These are phyloP conservation scores for Boeremia exigua DNA, from an alignment of 2,329 filamentous ascomycete species.

Conservation along the genomic window DNA sequence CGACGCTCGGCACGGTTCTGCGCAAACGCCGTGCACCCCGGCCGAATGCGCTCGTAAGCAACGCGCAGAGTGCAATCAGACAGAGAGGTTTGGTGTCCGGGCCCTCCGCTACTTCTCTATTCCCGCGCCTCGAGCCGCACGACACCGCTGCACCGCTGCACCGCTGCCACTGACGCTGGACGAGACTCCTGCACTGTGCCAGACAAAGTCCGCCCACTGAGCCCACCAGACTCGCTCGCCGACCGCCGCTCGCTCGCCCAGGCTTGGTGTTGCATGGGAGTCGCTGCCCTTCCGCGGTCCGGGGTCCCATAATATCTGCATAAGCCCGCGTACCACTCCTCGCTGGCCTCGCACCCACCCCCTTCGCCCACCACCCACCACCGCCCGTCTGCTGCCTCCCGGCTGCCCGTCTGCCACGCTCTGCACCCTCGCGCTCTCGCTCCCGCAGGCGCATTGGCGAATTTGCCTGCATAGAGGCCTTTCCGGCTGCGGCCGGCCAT, in stretches of 20 bases:
- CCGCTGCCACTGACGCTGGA: constrained; percentile 1
- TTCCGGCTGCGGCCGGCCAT: constrained; percentile 47
- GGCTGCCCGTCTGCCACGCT: constrained; percentile 16
- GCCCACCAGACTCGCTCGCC: constrained; percentile 9
- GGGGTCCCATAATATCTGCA: constrained; percentile 24
- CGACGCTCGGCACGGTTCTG: constrained; percentile 12
- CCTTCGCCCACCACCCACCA: constrained; percentile 24
- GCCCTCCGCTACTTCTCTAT: constrained; percentile 13
- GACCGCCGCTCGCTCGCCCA: constrained; percentile 18
- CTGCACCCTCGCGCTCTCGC: constrained; percentile 8
- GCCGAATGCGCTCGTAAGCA: constrained; percentile 20
- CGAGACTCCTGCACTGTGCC: neutral
- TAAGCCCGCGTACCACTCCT: constrained; percentile 9
- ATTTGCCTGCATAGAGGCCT: constrained; percentile 37
- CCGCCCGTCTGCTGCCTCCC: constrained; percentile 11
- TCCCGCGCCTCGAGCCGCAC: constrained; percentile 10
- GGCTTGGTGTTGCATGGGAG: constrained; percentile 16
- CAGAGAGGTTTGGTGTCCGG: constrained; percentile 7
- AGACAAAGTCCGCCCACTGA: neutral
- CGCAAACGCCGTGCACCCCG: constrained; percentile 16
- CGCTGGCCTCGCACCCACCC: constrained; percentile 16
- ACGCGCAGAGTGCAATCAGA: constrained; percentile 11
- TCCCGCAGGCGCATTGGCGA: constrained; percentile 39
- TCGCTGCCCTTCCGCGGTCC: constrained; percentile 13
- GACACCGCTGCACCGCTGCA: constrained; percentile 13